These are phyloP conservation scores for Acidomyces sp. DNA, from an alignment of 495 filamentous ascomycete species.

Conservation along the genomic window DNA sequence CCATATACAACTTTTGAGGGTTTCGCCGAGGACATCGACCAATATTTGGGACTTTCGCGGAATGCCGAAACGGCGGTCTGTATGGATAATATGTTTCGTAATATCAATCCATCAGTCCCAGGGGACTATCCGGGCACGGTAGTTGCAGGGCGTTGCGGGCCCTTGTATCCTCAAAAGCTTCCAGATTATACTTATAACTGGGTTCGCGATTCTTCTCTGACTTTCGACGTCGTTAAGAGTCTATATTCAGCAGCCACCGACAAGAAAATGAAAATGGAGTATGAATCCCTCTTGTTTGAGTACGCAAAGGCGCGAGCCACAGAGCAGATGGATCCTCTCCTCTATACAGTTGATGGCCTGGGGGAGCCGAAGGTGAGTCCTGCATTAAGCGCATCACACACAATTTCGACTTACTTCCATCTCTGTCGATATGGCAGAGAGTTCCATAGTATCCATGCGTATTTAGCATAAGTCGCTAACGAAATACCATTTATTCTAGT, in stretches of 20 bases:
- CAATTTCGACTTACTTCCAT: too few species aligned
- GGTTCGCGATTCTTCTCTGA: constrained; percentile 17
- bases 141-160: constrained; percentile 19
- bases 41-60: constrained; percentile 8
- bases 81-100: constrained; percentile 16
- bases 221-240: constrained; percentile 20
- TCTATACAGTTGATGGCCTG: constrained; percentile 18
- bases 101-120: constrained; percentile 19
- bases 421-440: too few species aligned
- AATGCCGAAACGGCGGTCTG: constrained; percentile 14
- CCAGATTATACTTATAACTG: constrained; percentile 21
- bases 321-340: constrained; percentile 20
- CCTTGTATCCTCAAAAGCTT: constrained; percentile 13
- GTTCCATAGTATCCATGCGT: too few species aligned
- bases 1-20: constrained; percentile 21
- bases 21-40: constrained; percentile 17
- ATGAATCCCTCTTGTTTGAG: constrained; percentile 18
- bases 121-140: constrained; percentile 17
- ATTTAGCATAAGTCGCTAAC: too few species aligned
- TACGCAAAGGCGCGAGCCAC: constrained; percentile 17
- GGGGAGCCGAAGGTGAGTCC: constrained; percentile 18
- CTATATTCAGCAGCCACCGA: constrained; percentile 19
- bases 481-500: too few species aligned
- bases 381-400: too few species aligned
- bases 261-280: constrained; percentile 7